Evolutionary conservation across 1,139 yeast genomes (phyloP), one percentile per base, ranked within the genome.

Genomic region (Candida smagusa): DNA sequence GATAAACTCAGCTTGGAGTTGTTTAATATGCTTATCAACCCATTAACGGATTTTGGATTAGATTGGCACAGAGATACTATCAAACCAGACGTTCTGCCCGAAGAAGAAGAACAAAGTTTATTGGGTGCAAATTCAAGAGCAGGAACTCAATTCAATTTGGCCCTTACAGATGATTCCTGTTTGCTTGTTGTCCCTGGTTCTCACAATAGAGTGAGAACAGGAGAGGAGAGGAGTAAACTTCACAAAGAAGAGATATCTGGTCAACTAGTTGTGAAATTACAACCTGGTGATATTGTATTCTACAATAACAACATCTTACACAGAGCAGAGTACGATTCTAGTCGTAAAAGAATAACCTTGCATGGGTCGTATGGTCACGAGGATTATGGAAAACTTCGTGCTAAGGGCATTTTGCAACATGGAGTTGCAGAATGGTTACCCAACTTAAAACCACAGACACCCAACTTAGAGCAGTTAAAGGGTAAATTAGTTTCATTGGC

Each of bases 21-120:
- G 39, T 65, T 76, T 52, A 76, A 76, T 49, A 74, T 76, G 81
- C 64, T 76, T 44, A 74, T 75, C 47, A 75, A 75, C 46, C 81
- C 81, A 2, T 61, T 73, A 43, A 71, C 77, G 9, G 78, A 76
- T 52, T 76, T 76, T 50, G 79, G 71, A 7, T 64, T 76, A 49
- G 76, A 73, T 44, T 76, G 81, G 81, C 81, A 76, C 53, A 58
- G 81, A 32, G 81, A 76, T 50, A 70, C 72, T 44, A 72, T 76
- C 39, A 68, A 65, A 43, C 78, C 79, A 4, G 78, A 74, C 30
- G 77, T 59, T 7, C 56, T 72, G 4, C 64, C 63, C 2, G 75
- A 68, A 38, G 72, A 74, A 50, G 81, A 76, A 50, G 62, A 66
- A 3, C 58, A 56, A 25, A 68, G 68, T 41, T 54, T 64, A 9